A percentile compares a stretch with the other conserved stretches of the same genome.
Conservation (phyloP, 345 rosid genomes). For the Cardamine chenopodiifolia region DNA sequence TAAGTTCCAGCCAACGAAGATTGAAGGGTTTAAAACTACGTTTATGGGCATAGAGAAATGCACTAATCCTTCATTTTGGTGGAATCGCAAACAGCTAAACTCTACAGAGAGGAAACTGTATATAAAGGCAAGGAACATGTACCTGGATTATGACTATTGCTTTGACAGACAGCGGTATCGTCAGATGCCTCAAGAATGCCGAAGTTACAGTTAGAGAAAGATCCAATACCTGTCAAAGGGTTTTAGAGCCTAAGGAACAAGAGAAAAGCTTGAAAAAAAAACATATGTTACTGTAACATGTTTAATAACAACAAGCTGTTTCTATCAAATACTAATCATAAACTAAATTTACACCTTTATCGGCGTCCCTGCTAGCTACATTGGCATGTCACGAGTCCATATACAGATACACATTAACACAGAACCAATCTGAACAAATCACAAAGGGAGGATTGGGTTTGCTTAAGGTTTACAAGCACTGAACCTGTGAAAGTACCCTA, state of each 20-base stretch:
- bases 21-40: constrained; percentile 41
- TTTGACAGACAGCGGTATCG: constrained; percentile 41
- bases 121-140: constrained; percentile 30
- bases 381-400: background rate
- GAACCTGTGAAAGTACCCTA: background rate
- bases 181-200: constrained; percentile 40
- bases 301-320: constrained; percentile 9
- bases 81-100: constrained; percentile 40
- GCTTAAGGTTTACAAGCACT: constrained; percentile 17
- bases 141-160: constrained; percentile 49
- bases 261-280: background rate
- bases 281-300: constrained; percentile 1
- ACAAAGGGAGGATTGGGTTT: background rate
- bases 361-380: background rate
- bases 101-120: constrained; percentile 23
- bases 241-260: constrained; percentile 23
- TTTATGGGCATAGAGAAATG: constrained; percentile 36
- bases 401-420: background rate
- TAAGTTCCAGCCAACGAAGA: constrained; percentile 36
- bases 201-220: constrained; percentile 29
- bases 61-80: constrained; percentile 33
- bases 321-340: constrained; percentile 14
- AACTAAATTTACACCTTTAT: background rate
- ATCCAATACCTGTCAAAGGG: constrained; percentile 32
- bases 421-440: background rate